A percentile compares a stretch with the other conserved stretches of the same genome.
These are phyloP conservation scores for Botrytis elliptica DNA, from an alignment of 2,329 filamentous ascomycete genomes.

Conservation along the genomic window DNA sequence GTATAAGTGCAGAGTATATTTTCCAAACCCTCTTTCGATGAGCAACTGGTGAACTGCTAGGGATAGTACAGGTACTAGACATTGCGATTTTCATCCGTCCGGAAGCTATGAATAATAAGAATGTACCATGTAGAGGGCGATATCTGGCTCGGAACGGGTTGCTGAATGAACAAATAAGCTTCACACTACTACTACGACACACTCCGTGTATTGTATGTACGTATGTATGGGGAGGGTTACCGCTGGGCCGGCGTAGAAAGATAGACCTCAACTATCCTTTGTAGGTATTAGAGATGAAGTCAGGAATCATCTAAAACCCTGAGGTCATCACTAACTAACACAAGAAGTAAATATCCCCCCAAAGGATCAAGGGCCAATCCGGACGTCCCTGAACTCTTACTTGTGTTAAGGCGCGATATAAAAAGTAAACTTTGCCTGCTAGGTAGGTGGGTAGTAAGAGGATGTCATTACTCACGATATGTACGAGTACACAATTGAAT, in stretches of 20 bases:
- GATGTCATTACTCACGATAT: not conserved
- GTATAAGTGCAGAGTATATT: not conserved
- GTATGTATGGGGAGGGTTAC: not conserved
- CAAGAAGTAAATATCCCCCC: not conserved
- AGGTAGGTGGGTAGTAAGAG: not conserved
- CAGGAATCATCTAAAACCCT: not conserved
- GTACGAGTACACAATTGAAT: not conserved
- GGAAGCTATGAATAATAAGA: not conserved
- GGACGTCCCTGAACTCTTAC: not conserved
- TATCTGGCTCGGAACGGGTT: not conserved
- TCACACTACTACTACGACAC: not conserved
- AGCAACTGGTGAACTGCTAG: not conserved
- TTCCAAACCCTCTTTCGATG: not conserved
- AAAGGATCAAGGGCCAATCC: not conserved
- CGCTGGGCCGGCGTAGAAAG: not conserved
- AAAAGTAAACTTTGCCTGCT: not conserved
- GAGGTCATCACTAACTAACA: not conserved
- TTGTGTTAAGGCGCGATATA: not conserved
- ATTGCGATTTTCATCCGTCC: not conserved
- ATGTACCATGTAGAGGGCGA: not conserved
- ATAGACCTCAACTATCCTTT: not conserved
- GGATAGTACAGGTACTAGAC: not conserved
- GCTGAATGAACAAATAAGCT: not conserved
- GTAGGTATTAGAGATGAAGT: not conserved
- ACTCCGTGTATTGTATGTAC: not conserved